Evolutionary conservation across 2,329 filamentous ascomycete species (phyloP).

Genomic region (Tothia fuscella): DNA sequence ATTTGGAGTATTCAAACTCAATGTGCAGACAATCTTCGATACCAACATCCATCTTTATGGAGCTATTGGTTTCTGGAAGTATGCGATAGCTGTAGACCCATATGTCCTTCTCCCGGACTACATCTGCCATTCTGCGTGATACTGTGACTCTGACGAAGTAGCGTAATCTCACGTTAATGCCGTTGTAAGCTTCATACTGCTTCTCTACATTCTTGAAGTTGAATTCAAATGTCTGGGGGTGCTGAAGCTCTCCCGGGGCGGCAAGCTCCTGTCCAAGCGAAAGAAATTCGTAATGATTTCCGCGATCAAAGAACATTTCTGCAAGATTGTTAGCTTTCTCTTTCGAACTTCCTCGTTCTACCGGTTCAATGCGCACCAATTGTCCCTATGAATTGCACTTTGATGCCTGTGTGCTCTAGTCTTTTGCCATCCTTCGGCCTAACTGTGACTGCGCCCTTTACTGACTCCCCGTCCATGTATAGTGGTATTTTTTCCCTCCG

Average conservation of each 20-base stretch:
- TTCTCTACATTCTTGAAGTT: slow-evolving; percentile 99
- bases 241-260: slow-evolving; percentile 91
- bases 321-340: slow-evolving; percentile 5
- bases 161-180: slow-evolving; percentile 97
- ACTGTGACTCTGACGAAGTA: slow-evolving; percentile 98
- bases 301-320: slow-evolving; percentile 99
- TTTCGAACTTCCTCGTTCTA: background rate
- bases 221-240: slow-evolving; percentile 97
- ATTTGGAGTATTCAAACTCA: slow-evolving; percentile 98
- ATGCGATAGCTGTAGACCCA: slow-evolving; percentile 99
- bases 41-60: slow-evolving; percentile 99
- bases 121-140: slow-evolving; percentile 91
- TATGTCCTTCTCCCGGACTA: slow-evolving; percentile 96
- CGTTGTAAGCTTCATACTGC: slow-evolving; percentile 99
- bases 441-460: slow-evolving; percentile 91
- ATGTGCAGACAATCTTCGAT: slow-evolving; percentile 99
- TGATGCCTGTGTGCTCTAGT: slow-evolving; percentile 96
- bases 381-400: slow-evolving; percentile 97
- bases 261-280: slow-evolving; percentile 94
- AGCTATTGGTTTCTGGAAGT: slow-evolving; percentile 93
- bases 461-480: slow-evolving; percentile 96
- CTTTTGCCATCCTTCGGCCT: slow-evolving; percentile 96
- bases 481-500: slow-evolving; percentile 91
- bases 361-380: slow-evolving; percentile 52
- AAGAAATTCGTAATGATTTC: slow-evolving; percentile 98